These are phyloP conservation scores for Abrus precatorius DNA, from an alignment of 306 rosid genomes.

Conservation along the genomic window DNA sequence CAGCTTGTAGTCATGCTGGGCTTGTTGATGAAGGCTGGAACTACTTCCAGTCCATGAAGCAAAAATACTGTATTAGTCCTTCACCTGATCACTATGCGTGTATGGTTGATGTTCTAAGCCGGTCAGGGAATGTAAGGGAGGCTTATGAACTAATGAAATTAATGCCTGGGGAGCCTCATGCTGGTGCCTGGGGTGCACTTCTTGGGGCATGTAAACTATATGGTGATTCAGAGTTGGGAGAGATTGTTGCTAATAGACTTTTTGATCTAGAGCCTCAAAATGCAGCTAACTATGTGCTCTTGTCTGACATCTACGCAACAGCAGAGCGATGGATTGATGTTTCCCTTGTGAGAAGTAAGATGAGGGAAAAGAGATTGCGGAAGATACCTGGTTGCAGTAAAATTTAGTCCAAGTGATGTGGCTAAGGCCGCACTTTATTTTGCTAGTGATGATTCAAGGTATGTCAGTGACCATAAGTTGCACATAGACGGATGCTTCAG, in stretches of 20 bases:
- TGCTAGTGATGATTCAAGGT: constrained; percentile 76
- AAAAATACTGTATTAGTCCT: constrained; percentile 58
- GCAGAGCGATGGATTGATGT: constrained; percentile 76
- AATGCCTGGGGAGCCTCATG: constrained; percentile 69
- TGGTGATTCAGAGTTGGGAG: constrained; percentile 62
- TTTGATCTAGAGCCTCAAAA: constrained; percentile 73
- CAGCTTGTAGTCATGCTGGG: constrained; percentile 78
- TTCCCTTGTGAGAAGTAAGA: constrained; percentile 68
- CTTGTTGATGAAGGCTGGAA: constrained; percentile 80
- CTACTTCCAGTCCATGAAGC: constrained; percentile 65
- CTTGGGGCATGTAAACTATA: constrained; percentile 78
- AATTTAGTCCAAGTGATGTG: constrained; percentile 65
- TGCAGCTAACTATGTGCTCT: constrained; percentile 70
- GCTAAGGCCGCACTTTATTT: constrained; percentile 84
- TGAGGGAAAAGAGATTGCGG: constrained; percentile 66
- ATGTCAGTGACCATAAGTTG: constrained; percentile 86
- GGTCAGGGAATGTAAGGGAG: constrained; percentile 64
- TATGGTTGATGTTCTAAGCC: constrained; percentile 84
- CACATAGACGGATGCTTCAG: constrained; percentile 78
- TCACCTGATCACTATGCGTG: constrained; percentile 80
- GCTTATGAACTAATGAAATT: constrained; percentile 73
- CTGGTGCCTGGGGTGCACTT: constrained; percentile 83
- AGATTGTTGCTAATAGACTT: constrained; percentile 67
- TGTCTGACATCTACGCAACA: constrained; percentile 82
- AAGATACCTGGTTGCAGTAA: constrained; percentile 76